Conservation (phyloP, 208 protist genomes). For the Crithidia bombi region DNA sequence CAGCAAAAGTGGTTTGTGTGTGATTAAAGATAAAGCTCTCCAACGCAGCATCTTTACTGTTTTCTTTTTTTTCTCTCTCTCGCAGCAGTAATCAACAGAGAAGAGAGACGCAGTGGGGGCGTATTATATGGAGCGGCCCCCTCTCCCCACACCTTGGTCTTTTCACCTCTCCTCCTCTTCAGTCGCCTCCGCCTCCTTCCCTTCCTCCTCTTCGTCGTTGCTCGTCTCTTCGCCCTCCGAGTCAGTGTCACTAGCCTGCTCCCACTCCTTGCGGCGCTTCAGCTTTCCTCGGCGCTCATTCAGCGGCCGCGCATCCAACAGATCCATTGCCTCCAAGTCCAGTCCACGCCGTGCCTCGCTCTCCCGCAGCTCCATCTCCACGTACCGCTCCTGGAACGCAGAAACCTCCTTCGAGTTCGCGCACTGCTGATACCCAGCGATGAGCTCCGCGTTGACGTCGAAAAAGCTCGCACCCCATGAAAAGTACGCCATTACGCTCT, state of each 20-base stretch:
- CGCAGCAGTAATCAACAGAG: no score
- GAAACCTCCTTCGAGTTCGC: slow-evolving; percentile 58
- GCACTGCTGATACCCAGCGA: slow-evolving; percentile 87
- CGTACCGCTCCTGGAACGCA: slow-evolving; percentile 71
- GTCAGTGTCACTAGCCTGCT: slow-evolving; percentile 22
- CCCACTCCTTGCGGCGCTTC: slow-evolving; percentile 41
- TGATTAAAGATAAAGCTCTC: no score
- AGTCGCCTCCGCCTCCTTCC: slow-evolving; percentile 2
- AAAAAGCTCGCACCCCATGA: slow-evolving; percentile 98
- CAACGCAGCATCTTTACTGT: no score
- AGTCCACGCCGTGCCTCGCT: slow-evolving; percentile 52
- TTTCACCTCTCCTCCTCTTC: slow-evolving; percentile 10
- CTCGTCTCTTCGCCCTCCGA: slow-evolving; percentile 29
- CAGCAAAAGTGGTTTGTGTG: no score
- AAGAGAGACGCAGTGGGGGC: no score
- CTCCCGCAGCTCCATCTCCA: slow-evolving; percentile 42
- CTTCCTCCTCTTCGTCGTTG: slow-evolving; percentile 24
- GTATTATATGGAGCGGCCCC: no score
- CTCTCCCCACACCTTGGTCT: no score
- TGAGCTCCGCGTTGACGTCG: slow-evolving; percentile 93
- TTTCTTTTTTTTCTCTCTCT: no score
- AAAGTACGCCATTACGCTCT: slow-evolving; percentile 95
- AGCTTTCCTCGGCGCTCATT: slow-evolving; percentile 62
- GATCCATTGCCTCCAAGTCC: slow-evolving; percentile 60
- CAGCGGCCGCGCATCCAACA: slow-evolving; percentile 51